Conservation (phyloP, 129 eudicot species). For the Arctium lappa region DNA sequence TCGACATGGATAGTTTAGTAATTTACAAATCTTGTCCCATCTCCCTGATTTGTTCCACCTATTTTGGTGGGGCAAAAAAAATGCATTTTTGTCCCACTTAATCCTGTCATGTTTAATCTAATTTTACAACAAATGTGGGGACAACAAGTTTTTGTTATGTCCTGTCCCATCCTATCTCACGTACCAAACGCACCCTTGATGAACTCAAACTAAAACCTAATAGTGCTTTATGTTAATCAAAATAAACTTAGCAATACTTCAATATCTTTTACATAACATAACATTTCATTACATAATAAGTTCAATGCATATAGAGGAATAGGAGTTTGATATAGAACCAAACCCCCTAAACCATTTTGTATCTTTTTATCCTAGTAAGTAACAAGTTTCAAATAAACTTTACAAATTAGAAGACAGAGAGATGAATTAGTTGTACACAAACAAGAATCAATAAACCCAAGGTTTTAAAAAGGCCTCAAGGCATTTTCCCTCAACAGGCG, state of each 20-base stretch:
- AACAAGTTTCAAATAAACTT: not conserved
- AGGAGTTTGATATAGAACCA: not conserved
- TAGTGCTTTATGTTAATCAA: not conserved
- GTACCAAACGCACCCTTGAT: not conserved
- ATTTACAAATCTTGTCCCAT: too few species aligned
- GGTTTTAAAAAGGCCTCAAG: too few species aligned
- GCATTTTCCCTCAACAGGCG: too few species aligned
- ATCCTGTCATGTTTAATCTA: too few species aligned
- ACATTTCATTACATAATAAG: not conserved
- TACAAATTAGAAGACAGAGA: not conserved
- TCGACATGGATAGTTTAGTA: too few species aligned
- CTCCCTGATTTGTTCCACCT: too few species aligned
- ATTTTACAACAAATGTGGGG: too few species aligned
- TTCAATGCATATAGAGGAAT: not conserved
- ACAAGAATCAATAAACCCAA: not conserved
- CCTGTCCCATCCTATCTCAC: too few species aligned
- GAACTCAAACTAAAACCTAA: not conserved
- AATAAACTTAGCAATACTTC: not conserved
- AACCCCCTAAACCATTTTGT: not conserved
- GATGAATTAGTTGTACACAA: not conserved
- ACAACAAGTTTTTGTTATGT: too few species aligned
- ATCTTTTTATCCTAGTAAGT: not conserved
- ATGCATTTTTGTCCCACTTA: too few species aligned
- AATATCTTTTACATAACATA: not conserved
- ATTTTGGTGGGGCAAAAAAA: too few species aligned